Percentiles rank a stretch among this genome's conserved stretches.
phyloP scores from a whole-genome alignment of 2,329 filamentous ascomycete species.

The Zelopaecilomyces penicillatus region DNA sequence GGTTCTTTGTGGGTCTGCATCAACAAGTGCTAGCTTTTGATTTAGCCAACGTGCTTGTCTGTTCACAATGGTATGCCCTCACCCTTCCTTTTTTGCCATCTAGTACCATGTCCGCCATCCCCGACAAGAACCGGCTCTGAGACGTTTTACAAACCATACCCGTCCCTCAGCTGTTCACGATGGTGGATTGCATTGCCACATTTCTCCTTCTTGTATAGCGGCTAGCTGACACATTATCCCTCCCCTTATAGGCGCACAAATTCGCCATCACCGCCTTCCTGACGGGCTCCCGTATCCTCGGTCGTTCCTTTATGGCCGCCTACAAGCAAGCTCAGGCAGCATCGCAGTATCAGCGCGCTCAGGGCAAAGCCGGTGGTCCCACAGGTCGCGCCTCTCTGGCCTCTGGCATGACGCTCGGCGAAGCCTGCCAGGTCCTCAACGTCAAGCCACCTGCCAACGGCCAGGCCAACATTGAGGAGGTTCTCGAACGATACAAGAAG shows the following conservation, averaged over 20 bases:
- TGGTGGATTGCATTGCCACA: too few relatives aligned
- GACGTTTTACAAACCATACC: too few relatives aligned
- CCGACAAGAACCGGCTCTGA: too few relatives aligned
- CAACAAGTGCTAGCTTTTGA: too few relatives aligned
- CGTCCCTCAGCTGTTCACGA: too few relatives aligned
- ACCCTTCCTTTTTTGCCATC: background rate
- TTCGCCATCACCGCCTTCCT: conserved; percentile 83
- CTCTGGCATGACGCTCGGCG: conserved; percentile 80
- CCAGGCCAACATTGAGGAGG: conserved; percentile 67
- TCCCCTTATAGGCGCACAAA: conserved; percentile 67
- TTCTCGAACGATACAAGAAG: conserved; percentile 84
- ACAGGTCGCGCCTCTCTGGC: conserved; percentile 45
- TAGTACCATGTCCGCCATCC: too few relatives aligned
- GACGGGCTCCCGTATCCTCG: conserved; percentile 83
- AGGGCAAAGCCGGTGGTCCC: conserved; percentile 52
- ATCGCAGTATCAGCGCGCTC: conserved; percentile 69
- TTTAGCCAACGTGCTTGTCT: background rate
- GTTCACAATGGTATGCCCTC: conserved; percentile 20
- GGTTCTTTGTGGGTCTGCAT: too few relatives aligned
- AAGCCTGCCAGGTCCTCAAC: conserved; percentile 95
- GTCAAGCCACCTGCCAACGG: conserved; percentile 74
- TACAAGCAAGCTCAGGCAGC: conserved; percentile 92
- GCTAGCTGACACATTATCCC: background rate
- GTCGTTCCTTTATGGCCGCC: conserved; percentile 85
- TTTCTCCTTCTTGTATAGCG: conserved; percentile 2